Evolutionary conservation across 1,284 basidiomycete species (phyloP).

Genomic region (Amylostereum areolatum): DNA sequence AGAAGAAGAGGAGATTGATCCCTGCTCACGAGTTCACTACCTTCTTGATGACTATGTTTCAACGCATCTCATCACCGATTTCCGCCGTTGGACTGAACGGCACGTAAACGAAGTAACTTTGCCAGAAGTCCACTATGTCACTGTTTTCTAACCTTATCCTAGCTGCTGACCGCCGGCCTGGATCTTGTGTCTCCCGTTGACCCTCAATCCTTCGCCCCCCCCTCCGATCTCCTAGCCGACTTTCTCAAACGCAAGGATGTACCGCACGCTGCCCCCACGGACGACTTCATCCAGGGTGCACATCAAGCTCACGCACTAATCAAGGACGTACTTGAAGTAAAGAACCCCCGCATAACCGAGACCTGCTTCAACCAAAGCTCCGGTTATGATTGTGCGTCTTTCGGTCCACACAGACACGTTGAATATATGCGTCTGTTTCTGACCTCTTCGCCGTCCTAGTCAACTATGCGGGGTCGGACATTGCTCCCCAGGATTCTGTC

Average conservation of each 20-base stretch:
- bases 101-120: conserved; percentile 9
- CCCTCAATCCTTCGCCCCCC: conserved; percentile 7
- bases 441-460: not conserved
- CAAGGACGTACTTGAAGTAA: not conserved
- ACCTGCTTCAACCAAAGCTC: not conserved
- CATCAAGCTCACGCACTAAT: not conserved
- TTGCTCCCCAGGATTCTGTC: not conserved
- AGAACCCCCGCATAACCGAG: not conserved
- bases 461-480: not conserved
- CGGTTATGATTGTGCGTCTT: not conserved
- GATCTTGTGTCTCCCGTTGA: conserved; percentile 6
- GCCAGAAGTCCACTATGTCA: not conserved
- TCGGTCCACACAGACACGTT: not conserved
- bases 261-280: not conserved
- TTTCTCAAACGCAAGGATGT: not conserved
- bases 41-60: conserved; percentile 11
- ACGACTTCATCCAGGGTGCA: not conserved
- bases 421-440: not conserved
- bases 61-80: conserved; percentile 9
- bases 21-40: conserved; percentile 9
- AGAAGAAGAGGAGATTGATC: not conserved
- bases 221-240: conserved; percentile 10
- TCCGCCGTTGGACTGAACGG: conserved; percentile 8
- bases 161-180: conserved; percentile 8
- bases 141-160: not conserved